A percentile compares a stretch with the other conserved stretches of the same genome.
Conservation (phyloP, 257 asterid species). For the Solanum ahanhuiri region DNA sequence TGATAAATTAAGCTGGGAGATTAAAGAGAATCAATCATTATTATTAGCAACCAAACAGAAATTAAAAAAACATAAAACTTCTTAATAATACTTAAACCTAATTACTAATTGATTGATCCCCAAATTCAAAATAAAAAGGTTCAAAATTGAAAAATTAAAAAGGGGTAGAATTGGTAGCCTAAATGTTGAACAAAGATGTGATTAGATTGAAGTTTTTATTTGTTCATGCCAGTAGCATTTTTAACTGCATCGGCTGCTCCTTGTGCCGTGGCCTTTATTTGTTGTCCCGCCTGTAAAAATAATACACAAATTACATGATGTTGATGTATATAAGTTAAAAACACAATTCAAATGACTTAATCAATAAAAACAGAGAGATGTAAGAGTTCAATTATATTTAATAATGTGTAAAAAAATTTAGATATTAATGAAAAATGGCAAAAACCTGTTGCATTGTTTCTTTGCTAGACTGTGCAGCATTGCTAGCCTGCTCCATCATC, state of each 20-base stretch:
- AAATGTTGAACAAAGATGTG: background rate
- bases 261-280: conserved; percentile 2
- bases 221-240: conserved; percentile 27
- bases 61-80: background rate
- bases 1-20: too few relatives aligned
- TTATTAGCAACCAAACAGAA: background rate
- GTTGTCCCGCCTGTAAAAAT: background rate
- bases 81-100: background rate
- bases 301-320: background rate
- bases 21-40: too few relatives aligned
- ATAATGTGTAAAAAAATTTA: background rate
- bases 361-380: background rate
- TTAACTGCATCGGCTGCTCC: conserved; percentile 11
- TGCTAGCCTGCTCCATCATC: conserved; percentile 44
- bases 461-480: conserved; percentile 45
- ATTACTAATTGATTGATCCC: background rate
- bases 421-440: background rate
- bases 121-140: background rate
- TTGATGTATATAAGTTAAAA: background rate
- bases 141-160: background rate
- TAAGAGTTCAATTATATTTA: background rate
- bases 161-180: background rate
- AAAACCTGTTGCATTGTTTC: conserved; percentile 38
- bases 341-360: background rate
- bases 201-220: conserved; percentile 4